Conservation (phyloP, 2,329 filamentous ascomycete species). For the Lachnum nothofagi region DNA sequence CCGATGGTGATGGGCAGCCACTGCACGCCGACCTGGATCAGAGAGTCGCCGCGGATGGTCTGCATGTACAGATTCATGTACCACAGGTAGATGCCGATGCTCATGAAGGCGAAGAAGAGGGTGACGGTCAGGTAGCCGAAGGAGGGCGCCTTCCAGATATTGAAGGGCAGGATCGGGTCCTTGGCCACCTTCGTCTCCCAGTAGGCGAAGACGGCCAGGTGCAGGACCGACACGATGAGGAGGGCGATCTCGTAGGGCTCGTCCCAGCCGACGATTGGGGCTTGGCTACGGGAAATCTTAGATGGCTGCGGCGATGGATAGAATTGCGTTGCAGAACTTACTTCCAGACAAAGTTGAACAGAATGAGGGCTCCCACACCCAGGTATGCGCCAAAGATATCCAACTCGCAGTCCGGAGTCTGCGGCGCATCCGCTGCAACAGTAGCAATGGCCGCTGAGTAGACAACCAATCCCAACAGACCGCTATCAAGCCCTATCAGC, state of each 20-base stretch:
- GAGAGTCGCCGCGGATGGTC: slow-evolving; percentile 37
- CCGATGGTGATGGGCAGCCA: slow-evolving; percentile 41
- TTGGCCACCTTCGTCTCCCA: slow-evolving; percentile 19
- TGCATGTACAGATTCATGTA: slow-evolving; percentile 44
- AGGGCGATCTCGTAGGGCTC: slow-evolving; percentile 16
- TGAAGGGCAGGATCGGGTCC: slow-evolving; percentile 23
- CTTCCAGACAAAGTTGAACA: slow-evolving; percentile 50
- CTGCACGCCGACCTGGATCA: slow-evolving; percentile 37
- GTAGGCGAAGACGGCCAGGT: slow-evolving; percentile 14
- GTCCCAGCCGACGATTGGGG: slow-evolving; percentile 21
- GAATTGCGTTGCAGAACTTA: slow-evolving; percentile 18
- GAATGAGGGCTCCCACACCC: no score
- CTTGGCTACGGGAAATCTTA: slow-evolving; percentile 15
- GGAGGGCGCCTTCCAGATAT: slow-evolving; percentile 24
- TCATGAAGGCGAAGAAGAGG: slow-evolving; percentile 21
- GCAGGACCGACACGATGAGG: slow-evolving; percentile 13
- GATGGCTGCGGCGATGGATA: not conserved
- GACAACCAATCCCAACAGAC: no score
- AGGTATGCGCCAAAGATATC: no score
- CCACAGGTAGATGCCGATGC: slow-evolving; percentile 41
- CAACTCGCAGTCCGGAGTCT: no score
- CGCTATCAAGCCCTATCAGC: no score
- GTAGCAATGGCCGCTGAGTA: no score
- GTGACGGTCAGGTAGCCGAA: slow-evolving; percentile 14
- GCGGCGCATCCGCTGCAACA: no score